phyloP scores from a whole-genome alignment of 345 rosid genomes.

The Hibiscus mutabilis region DNA sequence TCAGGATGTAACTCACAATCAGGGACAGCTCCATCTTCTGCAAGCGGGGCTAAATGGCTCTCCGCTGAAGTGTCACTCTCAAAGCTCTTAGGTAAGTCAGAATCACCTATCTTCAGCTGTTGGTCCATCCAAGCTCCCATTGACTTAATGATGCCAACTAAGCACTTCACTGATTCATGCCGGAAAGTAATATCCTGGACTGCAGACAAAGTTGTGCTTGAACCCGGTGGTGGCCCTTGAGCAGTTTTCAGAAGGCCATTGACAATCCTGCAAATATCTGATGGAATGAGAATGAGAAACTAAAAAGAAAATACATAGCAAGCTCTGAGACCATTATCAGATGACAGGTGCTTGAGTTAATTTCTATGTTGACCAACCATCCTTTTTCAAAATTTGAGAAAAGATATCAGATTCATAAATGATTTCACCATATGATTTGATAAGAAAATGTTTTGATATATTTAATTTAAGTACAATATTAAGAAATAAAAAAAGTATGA shows the following conservation, averaged over 20 bases:
- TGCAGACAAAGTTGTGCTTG: constrained; percentile 64
- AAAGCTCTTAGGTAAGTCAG: constrained; percentile 41
- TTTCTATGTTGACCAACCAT: neutral
- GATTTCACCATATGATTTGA: constrained; percentile 6
- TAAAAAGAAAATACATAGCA: neutral
- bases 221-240: constrained; percentile 91
- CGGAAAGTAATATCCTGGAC: constrained; percentile 88
- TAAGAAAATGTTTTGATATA: constrained; percentile 67
- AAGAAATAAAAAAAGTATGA: constrained; percentile 1
- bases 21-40: constrained; percentile 52
- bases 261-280: constrained; percentile 98
- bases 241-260: constrained; percentile 95
- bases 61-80: constrained; percentile 53
- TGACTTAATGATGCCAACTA: constrained; percentile 74
- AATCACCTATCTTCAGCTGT: constrained; percentile 60
- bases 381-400: neutral
- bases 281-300: constrained; percentile 53
- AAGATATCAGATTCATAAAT: neutral
- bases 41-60: constrained; percentile 36
- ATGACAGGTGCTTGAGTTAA: neutral
- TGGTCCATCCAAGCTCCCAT: constrained; percentile 98
- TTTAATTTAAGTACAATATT: constrained; percentile 13
- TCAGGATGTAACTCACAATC: constrained; percentile 73
- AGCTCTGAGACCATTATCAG: neutral
- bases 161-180: constrained; percentile 95